These are phyloP conservation scores for Daldinia concentrica DNA, from an alignment of 495 filamentous ascomycete species.

Conservation along the genomic window DNA sequence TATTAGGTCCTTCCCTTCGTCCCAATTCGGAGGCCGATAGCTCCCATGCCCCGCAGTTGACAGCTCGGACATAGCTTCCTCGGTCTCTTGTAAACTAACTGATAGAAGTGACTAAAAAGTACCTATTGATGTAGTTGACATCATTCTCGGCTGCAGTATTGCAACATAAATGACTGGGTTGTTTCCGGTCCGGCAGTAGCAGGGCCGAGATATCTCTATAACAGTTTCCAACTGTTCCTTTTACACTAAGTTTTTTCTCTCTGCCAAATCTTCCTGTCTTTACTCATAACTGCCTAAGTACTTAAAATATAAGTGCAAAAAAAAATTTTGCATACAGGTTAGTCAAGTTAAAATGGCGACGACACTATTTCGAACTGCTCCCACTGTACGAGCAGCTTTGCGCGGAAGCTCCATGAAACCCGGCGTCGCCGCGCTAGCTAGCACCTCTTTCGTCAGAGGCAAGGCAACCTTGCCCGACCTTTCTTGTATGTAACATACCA, in stretches of 20 bases:
- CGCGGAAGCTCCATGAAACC: constrained; percentile 52
- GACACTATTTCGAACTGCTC: constrained; percentile 61
- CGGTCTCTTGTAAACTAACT: not conserved
- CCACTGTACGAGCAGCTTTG: constrained; percentile 57
- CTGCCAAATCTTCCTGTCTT: not conserved
- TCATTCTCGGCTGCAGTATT: constrained; percentile 21
- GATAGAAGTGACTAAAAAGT: not conserved
- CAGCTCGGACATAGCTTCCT: constrained; percentile 29
- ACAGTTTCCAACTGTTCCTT: not conserved
- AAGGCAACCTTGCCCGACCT: constrained; percentile 96
- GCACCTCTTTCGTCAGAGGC: constrained; percentile 78
- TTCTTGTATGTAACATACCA: constrained; percentile 69
- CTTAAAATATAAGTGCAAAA: not conserved
- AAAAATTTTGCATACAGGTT: not conserved
- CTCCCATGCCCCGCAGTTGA: constrained; percentile 9
- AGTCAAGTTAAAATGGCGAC: constrained; percentile 56
- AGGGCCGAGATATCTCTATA: constrained; percentile 2
- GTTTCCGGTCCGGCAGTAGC: constrained; percentile 7
- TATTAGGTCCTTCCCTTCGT: not conserved
- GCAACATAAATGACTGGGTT: constrained; percentile 12
- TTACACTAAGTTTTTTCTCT: not conserved
- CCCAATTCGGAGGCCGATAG: constrained; percentile 8
- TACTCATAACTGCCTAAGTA: not conserved
- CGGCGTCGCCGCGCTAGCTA: constrained; percentile 65
- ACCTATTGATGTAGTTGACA: constrained; percentile 33